Percentiles rank a stretch among this genome's conserved stretches.
phyloP scores from a whole-genome alignment of 2,329 filamentous ascomycete species.

The Venturia oleaginea region DNA sequence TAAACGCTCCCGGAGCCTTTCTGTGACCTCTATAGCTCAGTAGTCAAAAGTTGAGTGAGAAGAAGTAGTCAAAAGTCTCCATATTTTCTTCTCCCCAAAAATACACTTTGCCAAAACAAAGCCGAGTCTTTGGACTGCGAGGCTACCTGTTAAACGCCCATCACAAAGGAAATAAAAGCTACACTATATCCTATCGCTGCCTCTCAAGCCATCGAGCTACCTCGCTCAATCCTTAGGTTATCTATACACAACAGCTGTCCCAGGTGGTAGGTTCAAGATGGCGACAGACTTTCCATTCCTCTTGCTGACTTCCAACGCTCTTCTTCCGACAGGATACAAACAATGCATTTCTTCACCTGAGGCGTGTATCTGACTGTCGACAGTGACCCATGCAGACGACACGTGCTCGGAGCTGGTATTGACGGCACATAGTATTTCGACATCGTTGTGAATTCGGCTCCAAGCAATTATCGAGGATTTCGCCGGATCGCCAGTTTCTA shows the following conservation, averaged over 20 bases:
- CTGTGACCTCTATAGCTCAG: too few species aligned
- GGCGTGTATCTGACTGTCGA: conserved; percentile 17
- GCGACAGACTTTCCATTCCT: neutral
- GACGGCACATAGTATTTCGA: conserved; percentile 16
- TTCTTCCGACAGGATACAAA: neutral
- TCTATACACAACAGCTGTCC: neutral
- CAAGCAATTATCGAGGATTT: conserved; percentile 18
- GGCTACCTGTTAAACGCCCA: neutral
- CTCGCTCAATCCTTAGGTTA: neutral
- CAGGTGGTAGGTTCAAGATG: neutral
- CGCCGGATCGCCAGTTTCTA: conserved; percentile 10
- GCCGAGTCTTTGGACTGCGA: conserved; percentile 7
- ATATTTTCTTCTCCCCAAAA: too few species aligned
- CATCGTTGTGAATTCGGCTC: conserved; percentile 19
- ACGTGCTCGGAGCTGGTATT: conserved; percentile 16
- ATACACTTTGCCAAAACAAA: neutral
- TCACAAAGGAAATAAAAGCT: neutral
- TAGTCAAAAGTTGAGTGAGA: too few species aligned
- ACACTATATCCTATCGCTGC: neutral
- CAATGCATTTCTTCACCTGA: conserved; percentile 6
- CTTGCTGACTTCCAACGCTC: neutral
- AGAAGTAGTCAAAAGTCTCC: too few species aligned
- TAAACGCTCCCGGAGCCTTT: too few species aligned
- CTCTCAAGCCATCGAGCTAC: neutral
- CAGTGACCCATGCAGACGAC: conserved; percentile 17